Conservation (phyloP, 1,284 basidiomycete genomes). For the Phylloboletellus chloephorus region DNA sequence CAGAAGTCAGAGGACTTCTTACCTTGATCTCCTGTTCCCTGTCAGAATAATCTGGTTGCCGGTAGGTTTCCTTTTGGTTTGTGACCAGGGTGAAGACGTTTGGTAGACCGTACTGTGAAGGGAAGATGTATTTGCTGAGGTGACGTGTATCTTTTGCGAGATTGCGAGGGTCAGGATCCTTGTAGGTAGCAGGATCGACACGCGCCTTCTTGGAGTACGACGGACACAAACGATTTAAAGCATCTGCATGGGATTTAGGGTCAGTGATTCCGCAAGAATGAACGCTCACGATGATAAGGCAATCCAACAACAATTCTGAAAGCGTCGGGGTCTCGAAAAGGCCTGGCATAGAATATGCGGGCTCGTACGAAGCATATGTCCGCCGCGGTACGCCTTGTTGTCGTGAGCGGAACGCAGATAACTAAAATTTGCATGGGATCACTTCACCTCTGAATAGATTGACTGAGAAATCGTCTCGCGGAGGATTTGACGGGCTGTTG, state of each 20-base stretch:
- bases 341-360: slow-evolving; percentile 65
- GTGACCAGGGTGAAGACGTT: slow-evolving; percentile 44
- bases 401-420: slow-evolving; percentile 18
- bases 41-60: slow-evolving; percentile 51
- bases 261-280: not conserved
- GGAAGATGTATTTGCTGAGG: slow-evolving; percentile 79
- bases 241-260: slow-evolving; percentile 41
- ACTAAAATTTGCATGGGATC: not conserved
- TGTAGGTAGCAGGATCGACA: slow-evolving; percentile 23
- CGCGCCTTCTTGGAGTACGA: slow-evolving; percentile 34
- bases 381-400: slow-evolving; percentile 41
- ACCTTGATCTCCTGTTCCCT: slow-evolving; percentile 73
- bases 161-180: slow-evolving; percentile 40
- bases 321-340: slow-evolving; percentile 43
- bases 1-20: not conserved
- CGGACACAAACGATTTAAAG: slow-evolving; percentile 52
- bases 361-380: slow-evolving; percentile 54
- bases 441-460: slow-evolving; percentile 22
- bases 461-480: slow-evolving; percentile 8
- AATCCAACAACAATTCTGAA: slow-evolving; percentile 55
- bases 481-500: slow-evolving; percentile 6
- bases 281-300: slow-evolving; percentile 56
- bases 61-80: slow-evolving; percentile 27
- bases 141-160: slow-evolving; percentile 52
- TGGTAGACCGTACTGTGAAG: slow-evolving; percentile 65